Conservation (phyloP, 345 rosid species). For the Orychophragmus violaceus region DNA sequence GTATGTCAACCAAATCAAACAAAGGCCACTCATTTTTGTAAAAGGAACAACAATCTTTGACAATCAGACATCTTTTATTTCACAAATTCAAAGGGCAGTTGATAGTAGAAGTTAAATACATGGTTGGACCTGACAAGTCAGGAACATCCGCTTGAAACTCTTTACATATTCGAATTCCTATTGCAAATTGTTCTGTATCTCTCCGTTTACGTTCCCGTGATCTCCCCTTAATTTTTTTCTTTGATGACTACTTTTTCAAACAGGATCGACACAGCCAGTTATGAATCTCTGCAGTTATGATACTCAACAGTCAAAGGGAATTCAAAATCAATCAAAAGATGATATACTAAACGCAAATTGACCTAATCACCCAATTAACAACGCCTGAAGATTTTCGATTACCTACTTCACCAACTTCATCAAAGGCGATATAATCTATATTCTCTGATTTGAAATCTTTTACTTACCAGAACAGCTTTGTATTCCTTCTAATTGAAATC, state of each 20-base stretch:
- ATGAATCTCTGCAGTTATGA: constrained; percentile 41
- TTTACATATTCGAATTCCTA: constrained; percentile 61
- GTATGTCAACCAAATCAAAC: too few relatives aligned
- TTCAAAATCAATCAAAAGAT: too few relatives aligned
- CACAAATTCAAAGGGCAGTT: constrained; percentile 7
- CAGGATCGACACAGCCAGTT: constrained; percentile 87
- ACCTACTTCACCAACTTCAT: too few relatives aligned
- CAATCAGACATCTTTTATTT: background rate
- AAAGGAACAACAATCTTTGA: too few relatives aligned
- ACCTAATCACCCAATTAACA: too few relatives aligned
- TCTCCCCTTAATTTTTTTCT: constrained; percentile 35
- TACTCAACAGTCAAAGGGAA: too few relatives aligned
- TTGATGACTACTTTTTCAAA: constrained; percentile 43
- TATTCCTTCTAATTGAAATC: too few relatives aligned
- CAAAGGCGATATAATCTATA: too few relatives aligned
- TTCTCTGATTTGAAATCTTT: too few relatives aligned
- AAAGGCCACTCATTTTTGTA: constrained; percentile 43
- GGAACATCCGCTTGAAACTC: constrained; percentile 88
- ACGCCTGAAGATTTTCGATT: too few relatives aligned
- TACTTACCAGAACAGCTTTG: too few relatives aligned
- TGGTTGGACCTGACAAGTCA: constrained; percentile 67
- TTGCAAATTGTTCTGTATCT: constrained; percentile 46
- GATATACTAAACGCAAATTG: too few relatives aligned
- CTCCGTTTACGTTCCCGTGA: constrained; percentile 38
- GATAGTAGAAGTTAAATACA: constrained; percentile 38